These are phyloP conservation scores for Chaetomiaceae sp. DNA, from an alignment of 2,329 filamentous ascomycete species.

Conservation along the genomic window DNA sequence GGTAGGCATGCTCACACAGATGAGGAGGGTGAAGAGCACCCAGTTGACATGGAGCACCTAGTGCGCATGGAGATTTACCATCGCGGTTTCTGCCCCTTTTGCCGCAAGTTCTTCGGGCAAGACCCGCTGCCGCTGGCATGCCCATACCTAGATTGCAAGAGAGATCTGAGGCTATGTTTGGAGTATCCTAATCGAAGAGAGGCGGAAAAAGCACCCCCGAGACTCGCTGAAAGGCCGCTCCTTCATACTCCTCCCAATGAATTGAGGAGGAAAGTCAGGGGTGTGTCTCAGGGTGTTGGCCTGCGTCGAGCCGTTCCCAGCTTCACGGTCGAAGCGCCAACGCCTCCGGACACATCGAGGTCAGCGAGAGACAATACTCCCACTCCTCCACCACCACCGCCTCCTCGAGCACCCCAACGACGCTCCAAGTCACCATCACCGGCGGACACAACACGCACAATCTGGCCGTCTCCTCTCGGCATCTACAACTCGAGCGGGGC, in stretches of 20 bases:
- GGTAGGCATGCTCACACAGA: neutral
- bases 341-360: neutral
- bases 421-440: neutral
- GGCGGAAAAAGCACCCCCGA: constrained; percentile 9
- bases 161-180: neutral
- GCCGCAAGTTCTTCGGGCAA: neutral
- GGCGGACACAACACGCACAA: neutral
- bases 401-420: neutral
- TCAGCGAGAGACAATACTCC: neutral
- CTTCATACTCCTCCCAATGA: neutral
- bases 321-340: neutral
- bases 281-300: neutral
- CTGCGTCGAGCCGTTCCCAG: neutral
- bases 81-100: constrained; percentile 9
- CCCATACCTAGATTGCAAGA: constrained; percentile 2
- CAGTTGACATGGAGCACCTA: constrained; percentile 5
- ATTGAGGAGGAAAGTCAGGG: neutral
- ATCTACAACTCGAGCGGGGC: neutral
- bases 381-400: neutral
- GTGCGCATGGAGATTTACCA: constrained; percentile 11
- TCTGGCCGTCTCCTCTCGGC: neutral
- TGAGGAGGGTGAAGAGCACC: neutral
- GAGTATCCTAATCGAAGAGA: neutral
- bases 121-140: constrained; percentile 1
- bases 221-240: constrained; percentile 9